Evolutionary conservation across 2,329 filamentous ascomycete species (phyloP), one percentile per base, ranked within the genome.

Genomic region (Colletotrichum chlorophyti): DNA sequence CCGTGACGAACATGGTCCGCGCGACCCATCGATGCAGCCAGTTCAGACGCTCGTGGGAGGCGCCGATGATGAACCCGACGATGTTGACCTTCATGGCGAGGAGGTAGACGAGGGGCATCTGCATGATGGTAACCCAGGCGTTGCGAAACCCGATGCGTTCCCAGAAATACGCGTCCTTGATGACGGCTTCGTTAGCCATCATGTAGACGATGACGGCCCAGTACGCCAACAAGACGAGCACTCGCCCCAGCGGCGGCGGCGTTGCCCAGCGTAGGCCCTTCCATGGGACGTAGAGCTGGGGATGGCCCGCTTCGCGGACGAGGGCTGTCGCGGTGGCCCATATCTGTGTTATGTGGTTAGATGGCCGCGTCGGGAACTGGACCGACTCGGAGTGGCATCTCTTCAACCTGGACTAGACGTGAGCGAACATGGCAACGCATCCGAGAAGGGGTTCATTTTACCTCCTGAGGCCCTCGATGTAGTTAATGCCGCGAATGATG

Each of bases 11-110:
- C 74, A 91, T 83, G 53, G 86, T 88, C 58, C 89, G 81, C 3
- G 85, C 86, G 9, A 87, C 83, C 88, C 89, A 91, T 60, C 89
- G 82, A 66, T 91, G 89, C 49, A 91, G 72, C 88, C 88, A 91
- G 69, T 90, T 91, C 57, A 91, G 75, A 8, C 86, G 80, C 72
- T 91, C 88, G 66, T 91, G 85, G 60, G 86, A 86, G 9, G 82
- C 79, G 10, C 88, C 88, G 4, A 82, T 79, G 21, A 91, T 72
- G 50, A 80, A 76, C 1, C 84, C 86, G n/a, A 91, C 73, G 17
- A 85, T 66, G 62, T 78, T 86, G 60, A 80, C 78, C 67, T 87
- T 87, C 62, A 82, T 82, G 23, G 84, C 80, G 12, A 90, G 77
- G 3, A 90, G 75, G 65, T 85, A 88, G 9, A 89, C 74, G 17